Evolutionary conservation across 768 basidiomycete species (phyloP), one percentile per base, ranked within the genome.

Genomic region (Strobilomyces echinocephalus): DNA sequence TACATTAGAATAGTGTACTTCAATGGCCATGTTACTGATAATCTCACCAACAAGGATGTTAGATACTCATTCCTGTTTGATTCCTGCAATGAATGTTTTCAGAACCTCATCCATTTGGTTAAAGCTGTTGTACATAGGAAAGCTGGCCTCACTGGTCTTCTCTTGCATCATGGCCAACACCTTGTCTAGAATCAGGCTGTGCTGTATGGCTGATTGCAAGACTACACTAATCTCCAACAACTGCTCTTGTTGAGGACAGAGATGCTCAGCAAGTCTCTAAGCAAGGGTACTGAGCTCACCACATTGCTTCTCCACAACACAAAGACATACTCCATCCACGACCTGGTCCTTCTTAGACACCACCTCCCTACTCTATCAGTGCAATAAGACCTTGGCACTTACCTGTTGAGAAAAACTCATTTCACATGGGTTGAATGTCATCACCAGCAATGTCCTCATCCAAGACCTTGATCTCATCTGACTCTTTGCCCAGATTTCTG

Each of bases 231-330:
- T 8, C 28, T 28, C 28, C 28, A 28, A 28, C 4, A 8, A 8
- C 28, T 28, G 28, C 28, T 28, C 8, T 8, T 28, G n/a, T n/a
- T n/a, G n/a, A n/a, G n/a, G n/a, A n/a, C n/a, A n/a, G n/a, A n/a
- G n/a, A n/a, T n/a, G 4, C 56, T 54, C 0, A 57, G 61, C 10
- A 55, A 64, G 0, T 43, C 64, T 1, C 63, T 66, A 0, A 43
- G 20, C 1, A 47, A 62, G 1, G 56, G 57, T 15, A 57, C 48
- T 2, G 57, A 59, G 3, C 36, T 59, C 0, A 56, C 44, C 0
- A n/a, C 44, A 0, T 18, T 50, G 44, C n/a, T 14, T 0, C 50
- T 33, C 3, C 18, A 20, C 5, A 59, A 59, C 10, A 57, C 24
- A 0, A 18, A 49, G 5, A 46, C 44, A 0, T 6, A 44, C 0